phyloP scores from a whole-genome alignment of 306 rosid species.

The Cercis canadensis region DNA sequence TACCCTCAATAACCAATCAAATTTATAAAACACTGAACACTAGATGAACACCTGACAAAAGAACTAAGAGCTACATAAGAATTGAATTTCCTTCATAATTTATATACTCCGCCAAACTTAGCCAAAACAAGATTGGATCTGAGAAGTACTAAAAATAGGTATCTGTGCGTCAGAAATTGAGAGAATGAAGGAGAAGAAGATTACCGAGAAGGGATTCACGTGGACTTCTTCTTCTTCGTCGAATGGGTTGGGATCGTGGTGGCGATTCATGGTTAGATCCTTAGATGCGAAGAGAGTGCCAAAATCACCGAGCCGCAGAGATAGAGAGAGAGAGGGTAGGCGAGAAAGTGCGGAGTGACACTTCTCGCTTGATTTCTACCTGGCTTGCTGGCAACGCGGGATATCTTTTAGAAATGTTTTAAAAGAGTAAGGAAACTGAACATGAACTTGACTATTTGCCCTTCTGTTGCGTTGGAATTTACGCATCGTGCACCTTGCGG shows the following conservation, averaged over 20 bases:
- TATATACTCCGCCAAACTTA: not conserved
- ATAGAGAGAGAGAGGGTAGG: not conserved
- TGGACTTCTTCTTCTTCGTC: conserved; percentile 66
- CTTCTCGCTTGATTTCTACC: conserved; percentile 12
- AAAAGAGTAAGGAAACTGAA: not conserved
- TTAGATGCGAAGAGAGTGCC: conserved; percentile 43
- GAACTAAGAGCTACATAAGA: not conserved
- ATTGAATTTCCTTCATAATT: not conserved
- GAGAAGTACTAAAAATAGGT: conserved; percentile 26
- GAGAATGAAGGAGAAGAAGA: not conserved
- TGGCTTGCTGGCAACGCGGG: conserved; percentile 61
- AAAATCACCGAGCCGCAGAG: conserved; percentile 14
- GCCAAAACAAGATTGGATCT: conserved; percentile 50
- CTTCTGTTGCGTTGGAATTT: not conserved
- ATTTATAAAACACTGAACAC: not conserved
- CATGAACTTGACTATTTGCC: conserved; percentile 35
- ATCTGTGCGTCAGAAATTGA: not conserved
- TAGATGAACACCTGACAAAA: not conserved
- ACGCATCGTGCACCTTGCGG: conserved; percentile 30
- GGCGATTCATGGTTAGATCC: conserved; percentile 86
- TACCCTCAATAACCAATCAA: not conserved
- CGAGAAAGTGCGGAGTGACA: conserved; percentile 22
- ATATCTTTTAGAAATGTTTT: conserved; percentile 26
- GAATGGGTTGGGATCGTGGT: conserved; percentile 92
- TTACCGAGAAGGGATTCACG: conserved; percentile 96